These are phyloP conservation scores for Apophysomyces elegans DNA, from an alignment of 371 early-diverging fungal genomes.

Conservation along the genomic window DNA sequence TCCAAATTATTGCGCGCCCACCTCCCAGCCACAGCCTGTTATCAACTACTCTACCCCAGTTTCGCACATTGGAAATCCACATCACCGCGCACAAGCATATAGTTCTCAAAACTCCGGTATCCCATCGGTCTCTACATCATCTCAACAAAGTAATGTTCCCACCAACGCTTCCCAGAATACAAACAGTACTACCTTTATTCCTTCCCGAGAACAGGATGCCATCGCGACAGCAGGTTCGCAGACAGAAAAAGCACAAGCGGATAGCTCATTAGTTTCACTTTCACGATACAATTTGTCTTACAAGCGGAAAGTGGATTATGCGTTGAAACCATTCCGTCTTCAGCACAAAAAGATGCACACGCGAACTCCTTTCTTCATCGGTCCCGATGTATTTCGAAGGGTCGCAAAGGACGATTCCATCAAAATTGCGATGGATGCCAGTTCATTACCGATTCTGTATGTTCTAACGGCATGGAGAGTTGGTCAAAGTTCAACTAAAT, in stretches of 20 bases:
- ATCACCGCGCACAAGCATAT: not conserved
- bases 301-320: slow-evolving; percentile 20
- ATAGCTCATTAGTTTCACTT: not conserved
- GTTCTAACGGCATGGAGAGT: slow-evolving; percentile 31
- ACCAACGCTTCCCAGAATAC: too few species aligned
- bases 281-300: slow-evolving; percentile 9
- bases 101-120: not conserved
- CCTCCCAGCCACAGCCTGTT: not conserved
- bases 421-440: slow-evolving; percentile 7
- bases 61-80: not conserved
- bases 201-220: too few species aligned
- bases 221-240: not conserved
- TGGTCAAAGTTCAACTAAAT: slow-evolving; percentile 20
- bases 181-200: too few species aligned
- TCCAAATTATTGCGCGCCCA: not conserved
- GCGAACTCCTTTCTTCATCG: slow-evolving; percentile 16
- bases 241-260: not conserved
- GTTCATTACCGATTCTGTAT: slow-evolving; percentile 25
- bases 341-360: slow-evolving; percentile 25
- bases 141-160: too few species aligned
- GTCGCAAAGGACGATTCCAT: slow-evolving; percentile 17
- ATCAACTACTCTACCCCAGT: not conserved
- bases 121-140: not conserved
- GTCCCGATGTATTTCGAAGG: slow-evolving; percentile 12
- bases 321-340: slow-evolving; percentile 27